A percentile compares a stretch with the other conserved stretches of the same genome.
Evolutionary conservation across 2,329 filamentous ascomycete genomes (phyloP).

Genomic region (Monosporascus sp.): DNA sequence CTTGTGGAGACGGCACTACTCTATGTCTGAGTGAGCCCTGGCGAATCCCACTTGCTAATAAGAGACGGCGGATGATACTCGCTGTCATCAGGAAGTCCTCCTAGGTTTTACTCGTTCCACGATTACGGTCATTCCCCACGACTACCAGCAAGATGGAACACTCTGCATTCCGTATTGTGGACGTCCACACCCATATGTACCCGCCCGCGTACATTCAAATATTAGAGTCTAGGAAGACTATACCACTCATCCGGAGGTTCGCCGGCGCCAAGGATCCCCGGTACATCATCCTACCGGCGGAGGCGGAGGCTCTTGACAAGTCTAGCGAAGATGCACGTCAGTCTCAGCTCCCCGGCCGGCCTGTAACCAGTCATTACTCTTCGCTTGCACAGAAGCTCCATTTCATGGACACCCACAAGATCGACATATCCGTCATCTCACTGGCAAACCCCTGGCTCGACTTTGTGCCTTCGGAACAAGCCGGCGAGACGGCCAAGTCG

Average conservation of each 20-base stretch:
- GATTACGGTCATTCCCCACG: background rate
- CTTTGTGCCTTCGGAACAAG: slow-evolving; percentile 61
- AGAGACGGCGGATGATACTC: too few species aligned
- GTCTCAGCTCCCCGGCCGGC: slow-evolving; percentile 64
- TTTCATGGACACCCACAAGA: slow-evolving; percentile 83
- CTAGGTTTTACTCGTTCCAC: background rate
- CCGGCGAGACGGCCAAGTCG: slow-evolving; percentile 55
- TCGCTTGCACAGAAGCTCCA: slow-evolving; percentile 73
- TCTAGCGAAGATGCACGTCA: slow-evolving; percentile 45
- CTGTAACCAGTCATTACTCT: slow-evolving; percentile 78
- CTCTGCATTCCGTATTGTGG: slow-evolving; percentile 44
- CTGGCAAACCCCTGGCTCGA: slow-evolving; percentile 94
- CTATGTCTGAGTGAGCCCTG: too few species aligned
- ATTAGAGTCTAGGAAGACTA: slow-evolving; percentile 52
- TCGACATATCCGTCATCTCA: slow-evolving; percentile 78
- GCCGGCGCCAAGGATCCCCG: slow-evolving; percentile 51
- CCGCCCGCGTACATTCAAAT: slow-evolving; percentile 58
- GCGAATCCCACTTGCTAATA: too few species aligned
- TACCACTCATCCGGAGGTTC: slow-evolving; percentile 69
- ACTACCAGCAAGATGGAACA: slow-evolving; percentile 27
- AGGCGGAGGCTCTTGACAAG: slow-evolving; percentile 41
- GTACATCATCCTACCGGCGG: slow-evolving; percentile 58
- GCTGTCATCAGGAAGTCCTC: too few species aligned
- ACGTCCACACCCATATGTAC: slow-evolving; percentile 68
- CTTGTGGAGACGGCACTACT: too few species aligned